Evolutionary conservation across 2,329 filamentous ascomycete genomes (phyloP), one percentile per base, ranked within the genome.

Genomic region (Alternaria dauci): DNA sequence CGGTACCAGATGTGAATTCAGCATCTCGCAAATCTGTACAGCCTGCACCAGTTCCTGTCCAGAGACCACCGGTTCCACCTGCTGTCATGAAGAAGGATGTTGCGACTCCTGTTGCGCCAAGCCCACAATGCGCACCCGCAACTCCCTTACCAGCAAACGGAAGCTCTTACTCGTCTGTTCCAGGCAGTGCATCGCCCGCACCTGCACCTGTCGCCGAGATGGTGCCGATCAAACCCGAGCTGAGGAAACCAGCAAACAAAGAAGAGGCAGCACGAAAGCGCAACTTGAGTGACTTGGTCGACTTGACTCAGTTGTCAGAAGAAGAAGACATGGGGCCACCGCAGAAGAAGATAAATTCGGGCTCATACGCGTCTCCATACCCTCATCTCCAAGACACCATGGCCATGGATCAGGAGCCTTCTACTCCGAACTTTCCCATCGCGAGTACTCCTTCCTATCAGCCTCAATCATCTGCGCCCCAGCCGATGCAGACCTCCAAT

Each of bases 221-320:
- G 73, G 59, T 75, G 20, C 78, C 62, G 5, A 65, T 55, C 26
- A 74, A 66, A 46, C 56, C 66, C 46, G 72, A 70, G 51, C 47
- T 72, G 32, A 78, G 71, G 57, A 67, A 59, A 11, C 80, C 81
- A 30, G 76, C 77, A 5, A 80, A 84, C 62, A 87, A 87, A 66
- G 84, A 83, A 69, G 83, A 85, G 67, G 81, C 81, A 54, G 85
- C 86, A n/a, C 78, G 83, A 26, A 88, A 87, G 69, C 80, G 84
- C 23, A 82, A 79, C 8, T 83, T 87, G 62, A 81, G 77, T 26
- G 85, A 87, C 28, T 74, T 88, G 42, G 78, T 87, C 6, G 85
- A 87, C 68, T 70, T 87, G 53, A 83, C 84, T 4, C 64, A 66
- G 23, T 69, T 83, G 18, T 81, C 81, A 16, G 83, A 86, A 23